Conservation (phyloP, 139 green algal genomes). For the Volvox reticuliferus region DNA sequence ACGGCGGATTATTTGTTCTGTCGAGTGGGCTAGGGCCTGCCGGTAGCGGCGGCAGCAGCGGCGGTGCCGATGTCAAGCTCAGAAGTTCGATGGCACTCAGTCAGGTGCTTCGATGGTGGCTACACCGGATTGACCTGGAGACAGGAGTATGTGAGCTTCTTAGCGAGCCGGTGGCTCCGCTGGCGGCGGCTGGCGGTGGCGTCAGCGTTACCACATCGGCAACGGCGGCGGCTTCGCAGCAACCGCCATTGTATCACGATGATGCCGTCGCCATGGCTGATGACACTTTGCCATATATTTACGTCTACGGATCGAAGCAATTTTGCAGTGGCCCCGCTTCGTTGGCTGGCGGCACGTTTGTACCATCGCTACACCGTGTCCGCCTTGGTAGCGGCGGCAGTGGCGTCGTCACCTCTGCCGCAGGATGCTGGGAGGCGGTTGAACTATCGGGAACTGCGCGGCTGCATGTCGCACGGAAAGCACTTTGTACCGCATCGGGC, state of each 20-base stretch:
- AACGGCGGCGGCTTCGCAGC: not conserved
- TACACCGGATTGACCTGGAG: not conserved
- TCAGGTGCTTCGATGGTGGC: not conserved
- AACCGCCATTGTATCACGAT: not conserved
- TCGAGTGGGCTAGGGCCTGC: not conserved
- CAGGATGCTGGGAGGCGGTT: not conserved
- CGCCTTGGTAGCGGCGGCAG: not conserved
- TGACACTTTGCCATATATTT: conserved; percentile 31
- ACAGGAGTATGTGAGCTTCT: not conserved
- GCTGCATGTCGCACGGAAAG: not conserved
- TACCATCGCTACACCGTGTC: not conserved
- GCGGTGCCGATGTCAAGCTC: not conserved
- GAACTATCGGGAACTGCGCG: not conserved
- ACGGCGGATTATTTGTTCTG: not conserved
- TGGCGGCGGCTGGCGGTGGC: not conserved
- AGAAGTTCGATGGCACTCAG: not conserved
- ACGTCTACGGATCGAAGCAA: conserved; percentile 32
- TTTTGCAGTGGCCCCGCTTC: not conserved
- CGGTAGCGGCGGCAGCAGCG: not conserved
- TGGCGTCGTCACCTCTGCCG: not conserved
- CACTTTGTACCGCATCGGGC: not conserved
- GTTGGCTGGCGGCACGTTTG: not conserved
- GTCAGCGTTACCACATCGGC: not conserved
- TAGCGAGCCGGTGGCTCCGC: not conserved
- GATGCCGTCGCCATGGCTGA: conserved; percentile 33